Evolutionary conservation across 1,139 yeast species (phyloP).

Genomic region (Candida sanyaensis): DNA sequence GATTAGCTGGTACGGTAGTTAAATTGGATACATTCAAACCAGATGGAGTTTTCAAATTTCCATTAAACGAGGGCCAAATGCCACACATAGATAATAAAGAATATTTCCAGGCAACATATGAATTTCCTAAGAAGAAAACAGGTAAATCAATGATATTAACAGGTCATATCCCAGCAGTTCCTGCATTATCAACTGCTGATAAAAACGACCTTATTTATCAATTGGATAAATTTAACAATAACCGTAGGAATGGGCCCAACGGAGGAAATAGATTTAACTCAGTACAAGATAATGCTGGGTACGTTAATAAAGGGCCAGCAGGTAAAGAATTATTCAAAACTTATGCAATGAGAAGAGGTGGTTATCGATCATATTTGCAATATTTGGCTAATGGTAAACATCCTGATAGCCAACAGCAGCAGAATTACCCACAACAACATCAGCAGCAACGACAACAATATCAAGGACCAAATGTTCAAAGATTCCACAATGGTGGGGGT

Average conservation of each 20-base stretch:
- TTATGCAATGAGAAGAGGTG: slow-evolving; percentile 43
- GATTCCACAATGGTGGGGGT: slow-evolving; percentile 11
- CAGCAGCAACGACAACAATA: slow-evolving; percentile 9
- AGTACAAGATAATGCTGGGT: slow-evolving; percentile 36
- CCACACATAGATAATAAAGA: slow-evolving; percentile 58
- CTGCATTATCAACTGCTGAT: slow-evolving; percentile 69
- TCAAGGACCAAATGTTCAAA: slow-evolving; percentile 14
- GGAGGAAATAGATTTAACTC: slow-evolving; percentile 34
- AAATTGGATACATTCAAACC: slow-evolving; percentile 47
- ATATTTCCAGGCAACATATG: slow-evolving; percentile 59
- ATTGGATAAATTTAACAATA: slow-evolving; percentile 6
- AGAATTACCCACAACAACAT: slow-evolving; percentile 1
- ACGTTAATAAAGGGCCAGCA: slow-evolving; percentile 44
- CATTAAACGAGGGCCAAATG: slow-evolving; percentile 58
- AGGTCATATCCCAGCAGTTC: slow-evolving; percentile 68
- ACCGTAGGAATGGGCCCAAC: slow-evolving; percentile 6
- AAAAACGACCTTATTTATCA: slow-evolving; percentile 56
- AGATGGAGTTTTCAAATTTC: slow-evolving; percentile 54
- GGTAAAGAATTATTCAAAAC: slow-evolving; percentile 35
- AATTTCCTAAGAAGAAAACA: slow-evolving; percentile 50
- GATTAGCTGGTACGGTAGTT: slow-evolving; percentile 68
- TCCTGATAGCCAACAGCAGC: slow-evolving; percentile 3
- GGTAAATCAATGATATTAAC: slow-evolving; percentile 85
- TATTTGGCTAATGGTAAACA: slow-evolving; percentile 11
- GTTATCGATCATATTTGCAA: slow-evolving; percentile 37